Base-by-base conservation (phyloP, 164 flowering plant genomes). In the Liriodendron chinense region DNA sequence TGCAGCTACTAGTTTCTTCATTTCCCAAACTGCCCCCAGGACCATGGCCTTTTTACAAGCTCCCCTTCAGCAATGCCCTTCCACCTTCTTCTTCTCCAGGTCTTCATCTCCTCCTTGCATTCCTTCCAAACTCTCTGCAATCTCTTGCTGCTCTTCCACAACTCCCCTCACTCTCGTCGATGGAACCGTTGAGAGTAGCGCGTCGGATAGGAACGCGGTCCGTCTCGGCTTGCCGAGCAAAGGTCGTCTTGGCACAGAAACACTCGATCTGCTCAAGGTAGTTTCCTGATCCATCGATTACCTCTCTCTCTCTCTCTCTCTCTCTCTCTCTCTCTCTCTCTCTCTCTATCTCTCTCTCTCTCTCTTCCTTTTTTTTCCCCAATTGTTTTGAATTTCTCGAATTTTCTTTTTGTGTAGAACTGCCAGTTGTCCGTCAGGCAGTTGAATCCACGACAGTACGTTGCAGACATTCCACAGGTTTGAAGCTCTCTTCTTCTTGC, bases 151-250 rank as follows among this genome's bases (percentile, higher is more conserved):
- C 48, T 50, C 47, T 24, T 65, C 69, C 7, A 43, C 47, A 16
- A 26, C 49, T 50, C 25, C 62, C 23, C 0, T 28, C n/a, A 53
- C 43, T 20, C 16, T 25, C 2, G 70, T 48, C 21, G 61, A 74
- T 53, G 76, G 20, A 2, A 57, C 14, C 24, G 34, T 71, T 23
- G 74, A 34, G 49, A 43, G 14, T 14, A 43, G 10, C 66, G 65
- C 1, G 65, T 26, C 10, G 24, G 86, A 88, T n/a, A 82, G 99
- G 73, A 73, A 63, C 28, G 90, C 85, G 75, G 84, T 91, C 69
- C 94, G 99, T 16, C 80, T 94, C 14, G 98, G 99, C 0, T 84
- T 94, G 82, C 99, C 99, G 1, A 93, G 98, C 81, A 94, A 96
- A 80, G 99, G 99, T 24, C 90, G 98, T 21, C 88, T 96, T 92